phyloP scores from a whole-genome alignment of 2,329 filamentous ascomycete species.

The Sarocladium oryzae region DNA sequence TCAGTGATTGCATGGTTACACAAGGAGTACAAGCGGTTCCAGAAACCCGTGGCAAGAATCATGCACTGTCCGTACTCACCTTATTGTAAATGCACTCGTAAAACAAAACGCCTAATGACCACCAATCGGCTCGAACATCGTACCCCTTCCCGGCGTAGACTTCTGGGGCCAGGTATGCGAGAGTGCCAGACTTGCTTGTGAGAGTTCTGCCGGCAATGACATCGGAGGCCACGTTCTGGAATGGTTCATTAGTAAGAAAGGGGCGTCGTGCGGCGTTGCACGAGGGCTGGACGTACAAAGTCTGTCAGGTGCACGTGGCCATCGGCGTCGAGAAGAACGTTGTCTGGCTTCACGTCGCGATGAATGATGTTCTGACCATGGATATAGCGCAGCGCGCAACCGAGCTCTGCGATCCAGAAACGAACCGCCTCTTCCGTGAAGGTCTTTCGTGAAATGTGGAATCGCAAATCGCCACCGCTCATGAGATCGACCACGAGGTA shows the following conservation, averaged over 20 bases:
- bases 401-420: constrained; percentile 95
- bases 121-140: constrained; percentile 90
- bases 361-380: constrained; percentile 85
- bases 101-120: constrained; percentile 96
- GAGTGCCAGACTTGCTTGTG: constrained; percentile 92
- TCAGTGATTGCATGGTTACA: constrained; percentile 8
- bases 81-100: constrained; percentile 99
- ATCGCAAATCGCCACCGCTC: constrained; percentile 93
- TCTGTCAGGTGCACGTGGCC: constrained; percentile 96
- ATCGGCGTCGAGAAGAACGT: constrained; percentile 79
- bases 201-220: constrained; percentile 74
- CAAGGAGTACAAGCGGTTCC: neutral
- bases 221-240: constrained; percentile 91
- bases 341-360: constrained; percentile 87
- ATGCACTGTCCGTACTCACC: constrained; percentile 42
- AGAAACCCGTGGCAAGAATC: neutral
- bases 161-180: constrained; percentile 93
- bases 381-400: constrained; percentile 83
- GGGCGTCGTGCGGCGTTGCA: neutral
- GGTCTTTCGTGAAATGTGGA: constrained; percentile 95
- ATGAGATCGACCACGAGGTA: constrained; percentile 97
- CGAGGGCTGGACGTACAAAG: constrained; percentile 59
- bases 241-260: constrained; percentile 15
- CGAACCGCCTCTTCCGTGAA: constrained; percentile 96
- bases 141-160: constrained; percentile 91